A percentile compares a stretch with the other conserved stretches of the same genome.
Conservation (phyloP, 805 yeast genomes). For the Saturnispora quitensis region DNA sequence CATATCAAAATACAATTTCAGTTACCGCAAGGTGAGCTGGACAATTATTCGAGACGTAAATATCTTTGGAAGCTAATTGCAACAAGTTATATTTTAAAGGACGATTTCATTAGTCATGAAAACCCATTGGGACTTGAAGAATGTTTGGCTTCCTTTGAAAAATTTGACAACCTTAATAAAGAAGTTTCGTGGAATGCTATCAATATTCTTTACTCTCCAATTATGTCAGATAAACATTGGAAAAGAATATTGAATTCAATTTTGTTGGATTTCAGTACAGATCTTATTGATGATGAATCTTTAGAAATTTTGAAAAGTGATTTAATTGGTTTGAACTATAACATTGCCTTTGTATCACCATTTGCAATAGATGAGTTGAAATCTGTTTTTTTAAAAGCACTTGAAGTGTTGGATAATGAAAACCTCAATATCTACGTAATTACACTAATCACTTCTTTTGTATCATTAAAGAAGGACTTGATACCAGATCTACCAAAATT, state of each 20-base stretch:
- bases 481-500: not conserved
- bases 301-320: not conserved
- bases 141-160: not conserved
- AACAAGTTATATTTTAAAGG: not conserved
- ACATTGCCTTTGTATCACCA: not conserved
- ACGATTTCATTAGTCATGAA: not conserved
- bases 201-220: conserved; percentile 1
- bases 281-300: not conserved
- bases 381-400: not conserved
- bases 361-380: not conserved
- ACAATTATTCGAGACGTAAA: conserved; percentile 4
- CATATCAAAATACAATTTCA: not conserved
- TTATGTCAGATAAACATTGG: conserved; percentile 3
- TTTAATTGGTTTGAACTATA: conserved; percentile 1
- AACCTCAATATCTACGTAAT: not conserved
- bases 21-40: not conserved
- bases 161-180: not conserved
- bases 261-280: not conserved
- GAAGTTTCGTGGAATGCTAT: conserved; percentile 6
- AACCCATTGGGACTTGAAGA: conserved; percentile 4
- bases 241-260: not conserved
- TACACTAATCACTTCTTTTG: not conserved
- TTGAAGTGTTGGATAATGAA: not conserved
- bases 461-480: not conserved
- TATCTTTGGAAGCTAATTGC: conserved; percentile 7